These are phyloP conservation scores for Botrytis squamosa DNA, from an alignment of 2,329 filamentous ascomycete species.

Conservation along the genomic window DNA sequence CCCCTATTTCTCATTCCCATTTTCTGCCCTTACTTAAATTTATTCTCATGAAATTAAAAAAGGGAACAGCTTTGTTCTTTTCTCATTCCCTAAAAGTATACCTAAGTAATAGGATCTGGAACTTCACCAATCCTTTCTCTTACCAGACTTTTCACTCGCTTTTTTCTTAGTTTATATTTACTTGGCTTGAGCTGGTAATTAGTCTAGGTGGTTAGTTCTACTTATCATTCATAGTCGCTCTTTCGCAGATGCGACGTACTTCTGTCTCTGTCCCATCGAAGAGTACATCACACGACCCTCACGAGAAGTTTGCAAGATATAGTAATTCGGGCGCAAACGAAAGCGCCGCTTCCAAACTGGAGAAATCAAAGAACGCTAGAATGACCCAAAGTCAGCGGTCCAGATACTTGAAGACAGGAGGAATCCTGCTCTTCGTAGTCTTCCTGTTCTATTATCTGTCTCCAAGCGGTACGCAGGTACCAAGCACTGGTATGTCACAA, in stretches of 20 bases:
- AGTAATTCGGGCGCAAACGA: constrained; percentile 45
- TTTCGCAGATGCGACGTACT: constrained; percentile 59
- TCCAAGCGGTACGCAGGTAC: constrained; percentile 48
- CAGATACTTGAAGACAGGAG: constrained; percentile 64
- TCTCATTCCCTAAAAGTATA: background rate
- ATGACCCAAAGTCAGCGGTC: constrained; percentile 64
- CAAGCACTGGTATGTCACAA: constrained; percentile 30
- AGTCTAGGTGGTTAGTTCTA: constrained; percentile 19
- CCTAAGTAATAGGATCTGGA: background rate
- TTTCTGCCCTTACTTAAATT: constrained; percentile 7
- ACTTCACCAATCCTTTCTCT: constrained; percentile 16
- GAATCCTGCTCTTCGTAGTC: constrained; percentile 58
- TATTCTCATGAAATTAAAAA: background rate
- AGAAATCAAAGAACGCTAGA: constrained; percentile 56
- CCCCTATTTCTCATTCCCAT: constrained; percentile 26
- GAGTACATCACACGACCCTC: constrained; percentile 58
- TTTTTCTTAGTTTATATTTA: constrained; percentile 21
- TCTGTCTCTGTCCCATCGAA: constrained; percentile 63
- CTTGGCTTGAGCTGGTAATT: background rate
- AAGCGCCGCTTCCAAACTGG: constrained; percentile 46
- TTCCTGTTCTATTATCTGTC: constrained; percentile 64
- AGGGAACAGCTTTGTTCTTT: background rate
- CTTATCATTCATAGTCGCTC: constrained; percentile 23
- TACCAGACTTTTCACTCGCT: constrained; percentile 18
- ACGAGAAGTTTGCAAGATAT: constrained; percentile 66